Base-by-base conservation (phyloP, 2,329 filamentous ascomycete species). In the Emericellopsis cladophorae region DNA sequence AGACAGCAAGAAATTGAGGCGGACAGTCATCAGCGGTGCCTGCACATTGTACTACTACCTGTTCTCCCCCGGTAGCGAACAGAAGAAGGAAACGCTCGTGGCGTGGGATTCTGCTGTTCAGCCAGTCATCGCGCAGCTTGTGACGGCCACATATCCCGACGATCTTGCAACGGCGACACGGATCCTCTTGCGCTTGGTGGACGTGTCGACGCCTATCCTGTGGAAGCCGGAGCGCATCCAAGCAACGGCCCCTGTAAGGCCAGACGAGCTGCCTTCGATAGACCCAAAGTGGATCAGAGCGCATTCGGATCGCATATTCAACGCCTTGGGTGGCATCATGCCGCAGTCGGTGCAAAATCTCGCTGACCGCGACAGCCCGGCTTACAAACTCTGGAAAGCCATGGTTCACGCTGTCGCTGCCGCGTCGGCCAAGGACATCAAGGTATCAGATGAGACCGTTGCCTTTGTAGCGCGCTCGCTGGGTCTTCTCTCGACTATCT, bases 221-320 rank as follows among this genome's bases (percentile, higher is more conserved):
- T 96, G 88, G 87, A 80, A 76, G 41, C 79, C 84, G 48, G 78
- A 84, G 46, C 79, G 80, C 40, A 80, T 85, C 9, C 68, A 78
- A 44, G 75, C 82, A 16, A 60, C 62, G 14, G 64, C 74, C 4
- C 59, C 79, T 26, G 62, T 78, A 40, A 72, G 68, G 40, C 70
- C 80, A 0, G 76, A 80, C n/a, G 87, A 95, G 44, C 66, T 98
- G n/a, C 84, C 88, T 6, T 67, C 80, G 7, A 65, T 96, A 7
- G 88, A 96, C 52, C 70, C 84, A 5, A 87, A 83, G 65, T 98
- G 92, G 92, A 69, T 93, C 11, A 76, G 90, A 40, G 81, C 76
- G 44, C 86, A 85, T 45, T 66, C 82, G 5, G 55, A 65, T 2
- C 70, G 68, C 35, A 70, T 95, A 5, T 73, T 95, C 29, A 59